phyloP scores from a whole-genome alignment of 1,139 yeast species.

The Kluyveromyces marxianus region DNA sequence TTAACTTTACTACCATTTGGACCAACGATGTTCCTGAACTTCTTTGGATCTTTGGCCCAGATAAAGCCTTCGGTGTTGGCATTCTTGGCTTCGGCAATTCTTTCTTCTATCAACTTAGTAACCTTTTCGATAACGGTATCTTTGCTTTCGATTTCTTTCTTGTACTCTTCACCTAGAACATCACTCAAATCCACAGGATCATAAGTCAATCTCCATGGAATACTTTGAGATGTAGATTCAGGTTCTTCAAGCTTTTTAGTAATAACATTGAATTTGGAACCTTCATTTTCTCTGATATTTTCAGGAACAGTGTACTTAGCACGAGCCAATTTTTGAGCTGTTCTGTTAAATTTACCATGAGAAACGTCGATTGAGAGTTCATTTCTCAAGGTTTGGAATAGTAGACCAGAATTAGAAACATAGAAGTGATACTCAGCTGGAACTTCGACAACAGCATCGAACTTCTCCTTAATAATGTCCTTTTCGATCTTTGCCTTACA shows the following conservation, averaged over 20 bases:
- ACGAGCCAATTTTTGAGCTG: conserved; percentile 45
- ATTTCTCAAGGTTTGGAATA: conserved; percentile 48
- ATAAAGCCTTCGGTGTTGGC: conserved; percentile 41
- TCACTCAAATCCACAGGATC: conserved; percentile 28
- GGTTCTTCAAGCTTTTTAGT: conserved; percentile 30
- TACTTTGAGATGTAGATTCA: conserved; percentile 32
- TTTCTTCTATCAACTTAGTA: conserved; percentile 26
- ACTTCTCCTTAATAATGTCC: conserved; percentile 42
- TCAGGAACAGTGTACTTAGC: conserved; percentile 36
- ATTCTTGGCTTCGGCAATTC: conserved; percentile 30
- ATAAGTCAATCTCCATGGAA: conserved; percentile 57
- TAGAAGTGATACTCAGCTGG: conserved; percentile 54
- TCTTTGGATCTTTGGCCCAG: conserved; percentile 40
- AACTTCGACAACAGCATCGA: conserved; percentile 41
- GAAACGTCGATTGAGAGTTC: conserved; percentile 55
- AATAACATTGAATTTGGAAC: conserved; percentile 40
- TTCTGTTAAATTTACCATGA: conserved; percentile 46
- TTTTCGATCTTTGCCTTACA: conserved; percentile 47
- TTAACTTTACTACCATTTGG: conserved; percentile 67
- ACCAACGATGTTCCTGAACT: conserved; percentile 61
- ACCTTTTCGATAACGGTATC: conserved; percentile 27
- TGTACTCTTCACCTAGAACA: conserved; percentile 35
- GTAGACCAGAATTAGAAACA: conserved; percentile 62
- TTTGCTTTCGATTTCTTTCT: conserved; percentile 26
- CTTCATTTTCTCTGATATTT: conserved; percentile 42